Percentiles rank a stretch among this genome's conserved stretches.
phyloP scores from a whole-genome alignment of 1,284 basidiomycete genomes.

The Sutorius eximius region DNA sequence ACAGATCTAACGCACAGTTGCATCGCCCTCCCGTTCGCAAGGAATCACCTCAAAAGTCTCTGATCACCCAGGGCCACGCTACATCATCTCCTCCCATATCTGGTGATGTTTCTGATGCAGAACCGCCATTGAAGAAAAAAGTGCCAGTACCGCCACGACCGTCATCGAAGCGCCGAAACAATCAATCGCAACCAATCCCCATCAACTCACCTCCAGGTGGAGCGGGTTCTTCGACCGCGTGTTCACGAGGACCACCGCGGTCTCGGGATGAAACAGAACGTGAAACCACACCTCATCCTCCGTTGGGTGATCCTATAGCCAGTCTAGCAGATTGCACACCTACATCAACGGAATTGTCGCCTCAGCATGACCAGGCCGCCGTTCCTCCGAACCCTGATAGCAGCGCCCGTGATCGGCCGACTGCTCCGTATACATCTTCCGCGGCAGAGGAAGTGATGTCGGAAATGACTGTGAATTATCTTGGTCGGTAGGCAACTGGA shows the following conservation, averaged over 20 bases:
- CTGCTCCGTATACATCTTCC: neutral
- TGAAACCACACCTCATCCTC: neutral
- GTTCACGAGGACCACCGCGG: constrained; percentile 1
- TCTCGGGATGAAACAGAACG: neutral
- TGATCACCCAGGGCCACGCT: neutral
- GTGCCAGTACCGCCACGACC: constrained; percentile 20
- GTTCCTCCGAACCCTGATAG: neutral
- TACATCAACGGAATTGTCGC: neutral
- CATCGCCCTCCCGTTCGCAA: neutral
- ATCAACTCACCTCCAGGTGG: neutral
- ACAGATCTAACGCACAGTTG: constrained; percentile 29
- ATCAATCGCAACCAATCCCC: neutral
- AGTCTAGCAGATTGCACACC: neutral
- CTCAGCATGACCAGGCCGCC: neutral
- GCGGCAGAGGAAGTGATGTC: constrained; percentile 27
- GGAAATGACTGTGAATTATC: constrained; percentile 33
- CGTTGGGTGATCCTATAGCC: neutral
- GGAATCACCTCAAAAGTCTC: neutral
- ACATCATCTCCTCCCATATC: neutral
- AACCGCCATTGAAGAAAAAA: constrained; percentile 9
- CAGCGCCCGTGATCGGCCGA: neutral
- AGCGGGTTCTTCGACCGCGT: neutral
- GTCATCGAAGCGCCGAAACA: constrained; percentile 9
- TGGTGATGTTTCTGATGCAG: neutral
- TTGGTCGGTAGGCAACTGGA: constrained; percentile 26